phyloP scores from a whole-genome alignment of 148 eudicot species.

The Rhododendron simsii region DNA sequence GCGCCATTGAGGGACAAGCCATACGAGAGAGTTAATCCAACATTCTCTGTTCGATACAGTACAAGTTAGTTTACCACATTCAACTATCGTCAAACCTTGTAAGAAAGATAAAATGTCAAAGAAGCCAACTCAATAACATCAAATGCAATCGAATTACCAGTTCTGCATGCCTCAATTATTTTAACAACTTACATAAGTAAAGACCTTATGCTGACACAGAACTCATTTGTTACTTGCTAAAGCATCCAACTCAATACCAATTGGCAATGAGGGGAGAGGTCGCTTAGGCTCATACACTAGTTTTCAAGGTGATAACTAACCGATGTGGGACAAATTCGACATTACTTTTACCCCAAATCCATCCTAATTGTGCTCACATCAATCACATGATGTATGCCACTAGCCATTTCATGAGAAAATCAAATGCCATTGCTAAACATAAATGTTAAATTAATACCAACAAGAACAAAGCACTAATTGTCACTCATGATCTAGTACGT shows the following conservation, averaged over 20 bases:
- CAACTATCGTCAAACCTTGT: neutral
- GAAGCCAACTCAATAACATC: neutral
- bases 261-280: no score
- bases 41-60: conserved; percentile 51
- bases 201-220: neutral
- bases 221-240: neutral
- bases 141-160: neutral
- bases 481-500: neutral
- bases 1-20: conserved; percentile 81
- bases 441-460: neutral
- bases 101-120: neutral
- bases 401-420: neutral
- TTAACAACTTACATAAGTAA: neutral
- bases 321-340: no score
- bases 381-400: neutral
- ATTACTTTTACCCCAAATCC: neutral
- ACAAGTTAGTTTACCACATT: conserved; percentile 3
- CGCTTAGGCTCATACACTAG: no score
- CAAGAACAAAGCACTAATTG: neutral
- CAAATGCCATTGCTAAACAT: neutral
- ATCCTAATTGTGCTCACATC: neutral
- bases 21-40: conserved; percentile 86
- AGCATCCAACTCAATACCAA: no score
- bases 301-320: no score
- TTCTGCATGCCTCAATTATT: neutral